phyloP scores from a whole-genome alignment of 768 basidiomycete species.

The Plicaturopsis crispa region DNA sequence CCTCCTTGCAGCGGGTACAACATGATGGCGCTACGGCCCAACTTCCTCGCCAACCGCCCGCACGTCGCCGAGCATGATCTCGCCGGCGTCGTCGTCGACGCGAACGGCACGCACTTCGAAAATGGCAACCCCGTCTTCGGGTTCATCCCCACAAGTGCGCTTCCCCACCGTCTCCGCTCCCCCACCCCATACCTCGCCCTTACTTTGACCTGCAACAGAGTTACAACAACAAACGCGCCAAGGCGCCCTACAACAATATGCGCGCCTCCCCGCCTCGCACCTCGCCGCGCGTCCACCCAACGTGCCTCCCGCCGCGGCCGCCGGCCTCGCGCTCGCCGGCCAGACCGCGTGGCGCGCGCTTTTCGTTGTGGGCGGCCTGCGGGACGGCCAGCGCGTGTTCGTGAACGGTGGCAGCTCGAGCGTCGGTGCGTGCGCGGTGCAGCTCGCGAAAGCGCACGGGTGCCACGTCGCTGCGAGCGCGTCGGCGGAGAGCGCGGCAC shows the following conservation, averaged over 20 bases:
- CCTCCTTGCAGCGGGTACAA: slow-evolving; percentile 51
- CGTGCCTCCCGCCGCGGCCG: slow-evolving; percentile 47
- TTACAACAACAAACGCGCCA: slow-evolving; percentile 30
- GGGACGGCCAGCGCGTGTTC: slow-evolving; percentile 52
- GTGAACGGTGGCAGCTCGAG: slow-evolving; percentile 66
- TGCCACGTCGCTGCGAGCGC: slow-evolving; percentile 52
- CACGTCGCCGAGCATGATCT: slow-evolving; percentile 55
- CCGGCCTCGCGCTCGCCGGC: slow-evolving; percentile 50
- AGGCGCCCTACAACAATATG: slow-evolving; percentile 57
- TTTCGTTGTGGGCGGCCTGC: slow-evolving; percentile 36
- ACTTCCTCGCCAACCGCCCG: slow-evolving; percentile 38
- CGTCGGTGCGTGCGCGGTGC: slow-evolving; percentile 66
- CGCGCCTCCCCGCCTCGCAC: slow-evolving; percentile 31
- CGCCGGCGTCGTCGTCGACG: slow-evolving; percentile 51
- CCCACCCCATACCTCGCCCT: no score
- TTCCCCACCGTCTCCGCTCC: no score
- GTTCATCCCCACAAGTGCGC: slow-evolving; percentile 29
- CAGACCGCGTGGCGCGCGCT: slow-evolving; percentile 55
- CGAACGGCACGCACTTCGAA: slow-evolving; percentile 42
- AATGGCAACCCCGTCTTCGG: slow-evolving; percentile 64
- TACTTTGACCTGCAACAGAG: no score
- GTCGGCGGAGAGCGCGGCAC: slow-evolving; percentile 50
- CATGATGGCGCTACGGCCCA: slow-evolving; percentile 40
- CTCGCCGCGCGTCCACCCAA: slow-evolving; percentile 38
- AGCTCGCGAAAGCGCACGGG: slow-evolving; percentile 61